Evolutionary conservation across 768 basidiomycete species (phyloP), one percentile per base, ranked within the genome.

Genomic region (Calocybe cyanea): DNA sequence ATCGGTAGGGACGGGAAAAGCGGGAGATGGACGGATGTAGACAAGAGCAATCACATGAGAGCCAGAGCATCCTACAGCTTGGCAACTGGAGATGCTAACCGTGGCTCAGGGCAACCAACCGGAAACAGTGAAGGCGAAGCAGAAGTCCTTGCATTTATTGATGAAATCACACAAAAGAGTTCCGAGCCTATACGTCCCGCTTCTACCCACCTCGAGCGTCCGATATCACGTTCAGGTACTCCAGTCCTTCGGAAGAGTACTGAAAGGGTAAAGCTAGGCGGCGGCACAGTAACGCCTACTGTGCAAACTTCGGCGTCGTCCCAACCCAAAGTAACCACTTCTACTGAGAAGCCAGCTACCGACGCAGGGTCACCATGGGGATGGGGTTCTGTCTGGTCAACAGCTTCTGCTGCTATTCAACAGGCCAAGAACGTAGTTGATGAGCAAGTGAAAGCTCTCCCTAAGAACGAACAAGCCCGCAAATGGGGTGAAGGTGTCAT

Each of bases 161-260:
- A 96, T 63, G 91, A 96, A 67, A 91, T 95, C 53, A 92, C 89
- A 0, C 89, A 90, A 78, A 94, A 92, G 67, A 87, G 84, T 64
- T 75, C 85, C 5, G 88, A 87, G 53, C 85, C 87, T 10, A 80
- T 83, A 15, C 81, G 85, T 20, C 57, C 78, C 3, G 66, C 82
- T 13, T 66, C 76, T 19, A 60, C 72, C 21, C 73, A 78, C 54
- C 66, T 77, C 45, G 80, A 83, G 40, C 70, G 80, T 13, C 78
- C 78, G 11, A 56, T 70, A 42, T 83, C 83, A 42, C 78, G 85
- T 38, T 77, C 84, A 25, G 79, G 82, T 28, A 87, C 86, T 2
- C 87, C 87, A 3, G 80, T 70, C 3, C 65, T 88, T 33, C 74
- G 84, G 55, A 87, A 88, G 71, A 83, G 79, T 57, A 86, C 85